Percentiles rank a stretch among this genome's conserved stretches.
These are phyloP conservation scores for Tolypocladium cylindrosporum DNA, from an alignment of 2,329 filamentous ascomycete genomes.

Conservation along the genomic window DNA sequence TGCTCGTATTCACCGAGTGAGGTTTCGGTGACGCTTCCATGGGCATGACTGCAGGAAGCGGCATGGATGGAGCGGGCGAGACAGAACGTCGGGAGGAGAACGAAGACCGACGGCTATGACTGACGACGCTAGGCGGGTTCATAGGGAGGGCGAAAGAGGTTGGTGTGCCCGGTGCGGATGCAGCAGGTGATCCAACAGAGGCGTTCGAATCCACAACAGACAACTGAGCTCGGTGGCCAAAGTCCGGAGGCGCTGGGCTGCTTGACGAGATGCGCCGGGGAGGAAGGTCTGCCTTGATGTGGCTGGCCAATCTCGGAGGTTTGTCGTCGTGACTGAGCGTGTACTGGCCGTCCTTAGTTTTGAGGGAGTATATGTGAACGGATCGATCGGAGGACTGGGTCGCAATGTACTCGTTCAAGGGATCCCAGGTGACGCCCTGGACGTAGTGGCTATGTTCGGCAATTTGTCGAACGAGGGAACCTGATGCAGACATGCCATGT, in stretches of 20 bases:
- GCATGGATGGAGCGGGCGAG: conserved; percentile 88
- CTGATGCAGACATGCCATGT: conserved; percentile 17
- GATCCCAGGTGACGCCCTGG: conserved; percentile 97
- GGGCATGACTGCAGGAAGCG: conserved; percentile 89
- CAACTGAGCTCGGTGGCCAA: conserved; percentile 56
- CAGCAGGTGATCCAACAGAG: conserved; percentile 68
- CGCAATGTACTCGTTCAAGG: conserved; percentile 92
- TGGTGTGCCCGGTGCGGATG: conserved; percentile 88
- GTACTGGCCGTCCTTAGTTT: conserved; percentile 93
- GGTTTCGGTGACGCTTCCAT: conserved; percentile 83
- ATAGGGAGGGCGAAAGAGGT: conserved; percentile 84
- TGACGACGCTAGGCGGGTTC: conserved; percentile 85
- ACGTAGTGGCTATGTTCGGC: conserved; percentile 98
- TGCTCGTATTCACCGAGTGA: conserved; percentile 41
- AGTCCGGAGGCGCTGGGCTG: conserved; percentile 84
- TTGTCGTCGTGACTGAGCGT: conserved; percentile 59
- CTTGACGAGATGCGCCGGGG: conserved; percentile 80
- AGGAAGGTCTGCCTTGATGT: conserved; percentile 78
- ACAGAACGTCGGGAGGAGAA: conserved; percentile 82
- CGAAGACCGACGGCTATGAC: conserved; percentile 88
- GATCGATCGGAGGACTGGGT: conserved; percentile 97
- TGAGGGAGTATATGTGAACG: conserved; percentile 93
- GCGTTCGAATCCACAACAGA: conserved; percentile 40
- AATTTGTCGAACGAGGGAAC: conserved; percentile 73
- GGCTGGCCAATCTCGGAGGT: conserved; percentile 71